Evolutionary conservation across 208 protist genomes (phyloP).

Genomic region (Wallacemonas sp.): DNA sequence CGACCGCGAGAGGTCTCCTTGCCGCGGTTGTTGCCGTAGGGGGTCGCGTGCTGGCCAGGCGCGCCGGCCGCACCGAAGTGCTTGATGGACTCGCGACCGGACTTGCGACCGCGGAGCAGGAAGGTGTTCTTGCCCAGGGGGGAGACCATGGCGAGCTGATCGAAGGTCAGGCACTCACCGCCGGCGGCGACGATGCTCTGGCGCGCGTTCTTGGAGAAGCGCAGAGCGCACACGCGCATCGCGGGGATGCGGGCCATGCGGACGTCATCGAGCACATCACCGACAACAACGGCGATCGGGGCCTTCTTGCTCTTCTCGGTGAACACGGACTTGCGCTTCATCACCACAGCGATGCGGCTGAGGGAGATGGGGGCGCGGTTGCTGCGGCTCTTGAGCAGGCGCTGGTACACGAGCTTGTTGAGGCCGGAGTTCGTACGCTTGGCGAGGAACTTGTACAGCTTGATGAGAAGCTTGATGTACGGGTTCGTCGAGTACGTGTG

Average conservation of each 20-base stretch:
- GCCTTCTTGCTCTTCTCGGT: constrained; percentile 78
- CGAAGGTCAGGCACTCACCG: constrained; percentile 99
- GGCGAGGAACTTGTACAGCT: constrained; percentile 99
- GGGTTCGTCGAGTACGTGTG: constrained; percentile 96
- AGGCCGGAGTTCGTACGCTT: constrained; percentile 98
- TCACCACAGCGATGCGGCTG: constrained; percentile 93
- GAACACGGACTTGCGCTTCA: constrained; percentile 91
- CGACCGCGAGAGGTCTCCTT: constrained; percentile 95
- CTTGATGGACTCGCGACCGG: constrained; percentile 96
- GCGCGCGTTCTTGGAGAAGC: constrained; percentile 98
- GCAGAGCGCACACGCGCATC: constrained; percentile 97
- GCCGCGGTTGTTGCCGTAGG: constrained; percentile 76
- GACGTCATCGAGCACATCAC: constrained; percentile 99
- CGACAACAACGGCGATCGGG: constrained; percentile 98
- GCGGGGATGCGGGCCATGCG: constrained; percentile 96
- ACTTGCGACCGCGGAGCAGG: constrained; percentile 97
- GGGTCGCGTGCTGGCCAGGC: constrained; percentile 91
- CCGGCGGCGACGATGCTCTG: constrained; percentile 98
- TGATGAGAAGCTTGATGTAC: constrained; percentile 98
- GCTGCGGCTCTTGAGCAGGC: constrained; percentile 95
- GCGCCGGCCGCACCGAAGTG: constrained; percentile 98
- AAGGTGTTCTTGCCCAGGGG: constrained; percentile 98
- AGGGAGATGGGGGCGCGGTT: constrained; percentile 98
- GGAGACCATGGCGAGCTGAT: constrained; percentile 95
- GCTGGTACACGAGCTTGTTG: constrained; percentile 98